These are phyloP conservation scores for Paracorniculantispora psalliotae DNA, from an alignment of 2,329 filamentous ascomycete species.

Conservation along the genomic window DNA sequence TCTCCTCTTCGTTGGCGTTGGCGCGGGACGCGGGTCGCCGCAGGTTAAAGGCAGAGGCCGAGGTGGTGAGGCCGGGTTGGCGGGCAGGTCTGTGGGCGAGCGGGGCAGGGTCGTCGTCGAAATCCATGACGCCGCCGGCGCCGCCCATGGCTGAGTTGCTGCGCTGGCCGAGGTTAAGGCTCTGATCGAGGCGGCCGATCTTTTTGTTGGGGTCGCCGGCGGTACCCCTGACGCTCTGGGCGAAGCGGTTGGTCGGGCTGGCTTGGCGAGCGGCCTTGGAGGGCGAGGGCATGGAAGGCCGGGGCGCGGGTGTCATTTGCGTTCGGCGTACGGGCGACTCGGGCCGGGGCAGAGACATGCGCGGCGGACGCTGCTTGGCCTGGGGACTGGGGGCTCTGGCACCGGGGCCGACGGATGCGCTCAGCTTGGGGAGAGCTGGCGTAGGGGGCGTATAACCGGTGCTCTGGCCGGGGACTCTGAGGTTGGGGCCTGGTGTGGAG, in stretches of 20 bases:
- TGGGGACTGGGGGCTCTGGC: conserved; percentile 63
- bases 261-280: conserved; percentile 31
- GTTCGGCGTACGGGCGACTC: conserved; percentile 76
- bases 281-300: conserved; percentile 54
- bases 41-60: conserved; percentile 49
- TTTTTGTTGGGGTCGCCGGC: conserved; percentile 58
- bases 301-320: conserved; percentile 56
- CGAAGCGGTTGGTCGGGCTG: conserved; percentile 52
- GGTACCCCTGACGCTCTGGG: conserved; percentile 58
- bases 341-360: conserved; percentile 77
- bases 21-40: conserved; percentile 49
- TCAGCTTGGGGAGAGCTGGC: conserved; percentile 70
- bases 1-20: conserved; percentile 62
- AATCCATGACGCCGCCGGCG: conserved; percentile 43
- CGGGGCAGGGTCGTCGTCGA: conserved; percentile 56
- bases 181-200: conserved; percentile 41
- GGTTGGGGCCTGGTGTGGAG: conserved; percentile 61
- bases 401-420: conserved; percentile 77
- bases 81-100: conserved; percentile 46
- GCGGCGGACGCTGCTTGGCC: conserved; percentile 55
- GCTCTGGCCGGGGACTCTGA: conserved; percentile 52
- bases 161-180: conserved; percentile 49
- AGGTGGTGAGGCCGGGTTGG: conserved; percentile 50
- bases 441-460: conserved; percentile 60
- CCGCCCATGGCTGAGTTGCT: conserved; percentile 57